Evolutionary conservation across 148 eudicot genomes (phyloP), one percentile per base, ranked within the genome.

Genomic region (Vaccinium darrowii): DNA sequence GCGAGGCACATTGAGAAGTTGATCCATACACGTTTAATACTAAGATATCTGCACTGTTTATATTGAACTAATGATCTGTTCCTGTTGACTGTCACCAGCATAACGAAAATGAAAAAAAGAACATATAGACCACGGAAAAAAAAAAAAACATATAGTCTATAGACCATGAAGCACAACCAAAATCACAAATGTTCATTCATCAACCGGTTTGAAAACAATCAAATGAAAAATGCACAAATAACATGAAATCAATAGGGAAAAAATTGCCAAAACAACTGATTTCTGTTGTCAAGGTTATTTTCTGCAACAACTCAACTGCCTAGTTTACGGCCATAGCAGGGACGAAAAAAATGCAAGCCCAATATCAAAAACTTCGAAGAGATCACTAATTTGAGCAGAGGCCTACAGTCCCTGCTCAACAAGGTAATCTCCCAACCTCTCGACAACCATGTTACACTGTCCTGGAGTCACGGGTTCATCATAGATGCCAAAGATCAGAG

Each of bases 401-500:
- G 78, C 76, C 87, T 90, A 90, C 16, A 90, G 83, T 77, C 91
- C 93, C 77, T 91, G 93, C 2, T 91, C 93, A 79, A 87, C 50
- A 52, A 91, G 92, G 75, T 92, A 92, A 84, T 92, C 94, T 49
- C 94, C 94, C 80, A 92, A 47, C 89, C 86, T 92, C 84, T 92
- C 94, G n/a, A 92, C 92, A 25, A 92, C 79, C 88, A 92, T 88
- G 91, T 92, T 92, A 80, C 94, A 92, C 81, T 92, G 94, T 52
- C 94, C 92, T 62, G 94, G 91, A 85, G 92, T 87, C 86, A 92
- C 82, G 1, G 94, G 94, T 78, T 92, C 94, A 16, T 90, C 91
- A 77, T 92, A 92, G 85, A 92, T 49, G 9, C 94, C 94, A n/a
- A 92, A 82, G 21, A 92, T 69, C 49, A 92, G 81, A 76, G 92